phyloP scores from a whole-genome alignment of 2,329 filamentous ascomycete genomes.

The Paramyrothecium roridum region DNA sequence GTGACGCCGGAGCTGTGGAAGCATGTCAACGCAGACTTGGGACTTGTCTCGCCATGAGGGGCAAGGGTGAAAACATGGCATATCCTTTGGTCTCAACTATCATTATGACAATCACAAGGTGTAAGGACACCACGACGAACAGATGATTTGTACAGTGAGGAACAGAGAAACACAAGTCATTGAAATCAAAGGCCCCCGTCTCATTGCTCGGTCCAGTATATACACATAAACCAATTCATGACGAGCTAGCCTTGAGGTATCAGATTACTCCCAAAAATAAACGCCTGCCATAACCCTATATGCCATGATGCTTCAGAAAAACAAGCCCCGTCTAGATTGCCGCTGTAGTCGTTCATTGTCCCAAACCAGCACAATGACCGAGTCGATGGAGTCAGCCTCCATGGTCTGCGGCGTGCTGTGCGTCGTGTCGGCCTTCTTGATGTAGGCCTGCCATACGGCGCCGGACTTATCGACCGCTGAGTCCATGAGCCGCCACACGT shows the following conservation, averaged over 20 bases:
- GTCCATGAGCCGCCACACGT: conserved; percentile 40
- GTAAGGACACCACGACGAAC: neutral
- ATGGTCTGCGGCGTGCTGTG: conserved; percentile 13
- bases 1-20: conserved; percentile 14
- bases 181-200: neutral
- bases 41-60: neutral
- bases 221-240: neutral
- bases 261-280: neutral
- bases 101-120: neutral
- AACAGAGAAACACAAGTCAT: neutral
- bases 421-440: conserved; percentile 25
- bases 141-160: neutral
- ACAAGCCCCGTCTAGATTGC: neutral
- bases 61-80: too few relatives aligned
- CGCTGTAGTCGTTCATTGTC: conserved; percentile 13
- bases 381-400: conserved; percentile 27
- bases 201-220: neutral
- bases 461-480: conserved; percentile 28
- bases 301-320: neutral
- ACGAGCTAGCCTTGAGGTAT: neutral
- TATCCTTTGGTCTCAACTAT: too few relatives aligned
- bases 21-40: neutral
- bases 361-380: conserved; percentile 39
- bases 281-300: neutral
- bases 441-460: conserved; percentile 44